A percentile compares a stretch with the other conserved stretches of the same genome.
phyloP scores from a whole-genome alignment of 2,329 filamentous ascomycete species.

The Penicillium thymicola region DNA sequence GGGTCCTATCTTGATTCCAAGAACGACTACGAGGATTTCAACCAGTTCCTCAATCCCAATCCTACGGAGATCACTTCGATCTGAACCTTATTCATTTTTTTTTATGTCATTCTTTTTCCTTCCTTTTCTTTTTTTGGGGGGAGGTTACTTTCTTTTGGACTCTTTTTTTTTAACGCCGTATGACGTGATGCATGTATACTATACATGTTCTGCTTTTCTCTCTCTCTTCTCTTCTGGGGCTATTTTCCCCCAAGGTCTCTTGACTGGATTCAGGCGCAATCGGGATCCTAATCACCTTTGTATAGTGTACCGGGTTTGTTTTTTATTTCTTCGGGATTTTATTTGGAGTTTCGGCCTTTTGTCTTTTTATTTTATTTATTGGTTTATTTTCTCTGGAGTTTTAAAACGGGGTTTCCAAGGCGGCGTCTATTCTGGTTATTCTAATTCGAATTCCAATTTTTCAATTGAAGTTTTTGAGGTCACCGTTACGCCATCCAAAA shows the following conservation, averaged over 20 bases:
- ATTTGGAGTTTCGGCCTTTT: constrained; percentile 14
- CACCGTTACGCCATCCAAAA: constrained; percentile 1
- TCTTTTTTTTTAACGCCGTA: constrained; percentile 24
- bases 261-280: constrained; percentile 11
- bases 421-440: constrained; percentile 1
- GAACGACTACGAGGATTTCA: constrained; percentile 40
- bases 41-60: constrained; percentile 40
- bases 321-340: constrained; percentile 1
- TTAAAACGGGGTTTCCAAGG: constrained; percentile 17
- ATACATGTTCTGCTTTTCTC: constrained; percentile 25
- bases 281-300: constrained; percentile 19
- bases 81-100: constrained; percentile 12
- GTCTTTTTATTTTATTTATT: no score
- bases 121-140: background rate
- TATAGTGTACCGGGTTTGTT: constrained; percentile 15
- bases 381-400: background rate
- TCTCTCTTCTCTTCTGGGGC: constrained; percentile 14
- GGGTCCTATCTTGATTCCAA: constrained; percentile 30
- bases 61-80: constrained; percentile 39
- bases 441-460: background rate
- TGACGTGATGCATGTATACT: constrained; percentile 35
- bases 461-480: constrained; percentile 2
- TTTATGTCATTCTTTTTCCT: background rate
- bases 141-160: background rate
- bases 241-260: constrained; percentile 14